These are phyloP conservation scores for Hsuehochloa calcarea DNA, from an alignment of 176 grass and related monocot genomes.

Conservation along the genomic window DNA sequence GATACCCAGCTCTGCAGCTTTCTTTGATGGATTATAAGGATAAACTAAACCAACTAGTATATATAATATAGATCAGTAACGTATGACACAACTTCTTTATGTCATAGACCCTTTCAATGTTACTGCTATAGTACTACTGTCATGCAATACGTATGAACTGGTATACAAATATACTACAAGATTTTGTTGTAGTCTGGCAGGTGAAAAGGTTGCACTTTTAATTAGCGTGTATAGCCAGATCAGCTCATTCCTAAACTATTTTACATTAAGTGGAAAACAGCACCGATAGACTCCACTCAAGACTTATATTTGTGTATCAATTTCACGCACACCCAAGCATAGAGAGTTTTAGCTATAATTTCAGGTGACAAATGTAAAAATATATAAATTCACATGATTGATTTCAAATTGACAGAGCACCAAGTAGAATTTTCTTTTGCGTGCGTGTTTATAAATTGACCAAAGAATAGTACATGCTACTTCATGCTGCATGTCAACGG, in stretches of 20 bases:
- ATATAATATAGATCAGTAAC: not conserved
- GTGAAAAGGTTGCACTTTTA: not conserved
- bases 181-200: not conserved
- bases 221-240: not conserved
- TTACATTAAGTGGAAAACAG: not conserved
- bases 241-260: not conserved
- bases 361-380: not conserved
- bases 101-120: not conserved
- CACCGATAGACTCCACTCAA: not conserved
- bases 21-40: not conserved
- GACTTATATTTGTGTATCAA: not conserved
- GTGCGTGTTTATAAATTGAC: not conserved
- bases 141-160: slow-evolving; percentile 6
- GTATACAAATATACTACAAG: not conserved
- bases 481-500: not conserved
- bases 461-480: too few relatives aligned
- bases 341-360: not conserved
- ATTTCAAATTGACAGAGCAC: not conserved
- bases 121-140: not conserved
- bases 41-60: not conserved
- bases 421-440: not conserved
- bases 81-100: not conserved
- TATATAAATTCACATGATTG: not conserved
- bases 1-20: not conserved
- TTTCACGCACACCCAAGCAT: not conserved